Conservation (phyloP, 192 early-diverging fungal species). For the Linnemannia elongata region DNA sequence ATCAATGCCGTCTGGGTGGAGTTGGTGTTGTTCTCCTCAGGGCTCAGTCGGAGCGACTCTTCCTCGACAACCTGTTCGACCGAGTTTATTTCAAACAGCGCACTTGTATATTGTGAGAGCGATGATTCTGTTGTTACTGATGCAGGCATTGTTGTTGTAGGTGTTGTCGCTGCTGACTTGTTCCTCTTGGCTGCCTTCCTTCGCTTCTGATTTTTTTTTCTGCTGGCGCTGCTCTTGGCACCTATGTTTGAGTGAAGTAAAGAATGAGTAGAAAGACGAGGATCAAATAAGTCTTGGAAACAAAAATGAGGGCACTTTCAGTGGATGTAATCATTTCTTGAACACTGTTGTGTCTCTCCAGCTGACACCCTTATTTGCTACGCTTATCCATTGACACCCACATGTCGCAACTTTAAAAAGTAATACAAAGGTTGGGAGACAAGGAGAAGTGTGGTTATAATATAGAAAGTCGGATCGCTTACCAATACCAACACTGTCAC, state of each 20-base stretch:
- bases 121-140: not conserved
- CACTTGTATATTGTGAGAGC: not conserved
- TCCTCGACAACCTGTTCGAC: not conserved
- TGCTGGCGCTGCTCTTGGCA: not conserved
- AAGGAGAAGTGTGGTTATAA: not conserved
- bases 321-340: too few relatives aligned
- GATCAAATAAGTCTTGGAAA: not conserved
- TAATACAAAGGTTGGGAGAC: not conserved
- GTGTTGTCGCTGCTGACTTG: not conserved
- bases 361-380: not conserved
- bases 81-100: not conserved
- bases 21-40: not conserved
- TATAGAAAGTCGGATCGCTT: not conserved
- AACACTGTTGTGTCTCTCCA: not conserved
- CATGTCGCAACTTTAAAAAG: not conserved
- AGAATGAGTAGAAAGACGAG: not conserved
- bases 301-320: too few relatives aligned
- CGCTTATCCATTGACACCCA: not conserved
- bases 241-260: not conserved
- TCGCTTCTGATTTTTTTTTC: slow-evolving; percentile 24
- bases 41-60: not conserved
- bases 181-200: slow-evolving; percentile 12
- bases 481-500: not conserved
- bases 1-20: not conserved
- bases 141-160: not conserved